Base-by-base conservation (phyloP, 352 stramenopile genomes). In the Pythium utonaiense region DNA sequence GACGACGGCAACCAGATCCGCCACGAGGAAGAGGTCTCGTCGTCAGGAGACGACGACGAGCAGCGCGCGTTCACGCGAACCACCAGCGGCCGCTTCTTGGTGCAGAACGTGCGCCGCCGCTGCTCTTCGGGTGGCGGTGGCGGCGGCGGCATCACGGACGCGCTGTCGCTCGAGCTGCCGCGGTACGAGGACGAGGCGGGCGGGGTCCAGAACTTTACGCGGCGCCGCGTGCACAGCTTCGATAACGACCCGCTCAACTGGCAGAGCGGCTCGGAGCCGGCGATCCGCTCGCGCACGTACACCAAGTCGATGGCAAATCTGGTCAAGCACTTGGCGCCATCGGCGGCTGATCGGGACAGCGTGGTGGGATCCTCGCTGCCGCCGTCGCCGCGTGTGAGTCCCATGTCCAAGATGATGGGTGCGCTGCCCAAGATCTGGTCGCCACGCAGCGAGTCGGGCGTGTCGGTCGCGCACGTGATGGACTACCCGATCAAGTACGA, bases 401-500 rank as follows among this genome's bases (percentile, higher is more conserved):
- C 78, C 1, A 77, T 75, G 21, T 54, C 58, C 19, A 76, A 83
- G 31, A 75, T 74, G 58, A 76, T 71, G 52, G 58, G 66, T 8
- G 70, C 73, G 3, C 52, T 77, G 44, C 80, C 83, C 38, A 83
- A 82, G 65, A 83, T 91, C 47, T 91, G 80, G 81, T 88, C 80
- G 7, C 78, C 80, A n/a, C 73, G 78, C 6, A 82, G 79, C 30
- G 69, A 77, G 27, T 80, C 68, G 5, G 72, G 57, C 0, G 78
- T 78, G 1, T 66, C 73, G 1, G 57, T 69, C 4, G 60, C 67
- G 13, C 44, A 60, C 3, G 59, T 74, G 3, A 60, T 71, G 4
- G 82, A 88, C 52, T 88, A 79, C 53, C 81, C 69, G 42, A 87
- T 91, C 62, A 88, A 86, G 66, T 94, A 93, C 62, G 83, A 94